Evolutionary conservation across 2,329 filamentous ascomycete genomes (phyloP), one percentile per base, ranked within the genome.

Genomic region (Rhynchosporium agropyri): DNA sequence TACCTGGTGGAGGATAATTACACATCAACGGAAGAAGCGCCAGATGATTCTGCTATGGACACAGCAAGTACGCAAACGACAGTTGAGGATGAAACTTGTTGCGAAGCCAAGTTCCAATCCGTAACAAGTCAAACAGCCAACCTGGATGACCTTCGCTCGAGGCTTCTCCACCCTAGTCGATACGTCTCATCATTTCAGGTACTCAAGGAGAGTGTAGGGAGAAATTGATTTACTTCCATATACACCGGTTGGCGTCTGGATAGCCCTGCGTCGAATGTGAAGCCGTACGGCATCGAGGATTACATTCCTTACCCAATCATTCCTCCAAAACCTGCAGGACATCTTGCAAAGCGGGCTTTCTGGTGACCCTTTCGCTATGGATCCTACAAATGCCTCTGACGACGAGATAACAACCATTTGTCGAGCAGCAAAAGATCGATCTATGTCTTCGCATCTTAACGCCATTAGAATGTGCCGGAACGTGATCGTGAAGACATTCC

Each of bases 381-480:
- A 60, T 26, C 58, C 58, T 9, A 60, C 58, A 10, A 60, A 60
- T 42, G 54, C 58, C 26, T 60, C 58, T 12, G 58, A 60, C 13
- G 26, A 60, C n/a, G 48, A 60, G 42, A 60, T 60, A 51, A 60
- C 58, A n/a, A 38, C 58, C 15, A 38, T 60, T 50, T 60, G 58
- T 38, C 36, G 46, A 29, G 12, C 28, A 20, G 40, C 38, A 20
- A 38, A 31, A 20, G 50, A 33, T 28, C 3, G 15, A 26, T 4
- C 3, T 20, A 4, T n/a, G 3, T 26, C 42, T 7, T 36, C 42
- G 3, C 42, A 58, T 46, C 55, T 58, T 7, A 49, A 48, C 33
- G 42, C 55, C 36, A 58, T 58, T 31, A 45, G 55, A 49, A 48
- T 48, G 42, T 58, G 55, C 43, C 26, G 55, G 13, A 58, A 58